These are phyloP conservation scores for Penicillium atrosanguineum DNA, from an alignment of 495 filamentous ascomycete species.

Conservation along the genomic window DNA sequence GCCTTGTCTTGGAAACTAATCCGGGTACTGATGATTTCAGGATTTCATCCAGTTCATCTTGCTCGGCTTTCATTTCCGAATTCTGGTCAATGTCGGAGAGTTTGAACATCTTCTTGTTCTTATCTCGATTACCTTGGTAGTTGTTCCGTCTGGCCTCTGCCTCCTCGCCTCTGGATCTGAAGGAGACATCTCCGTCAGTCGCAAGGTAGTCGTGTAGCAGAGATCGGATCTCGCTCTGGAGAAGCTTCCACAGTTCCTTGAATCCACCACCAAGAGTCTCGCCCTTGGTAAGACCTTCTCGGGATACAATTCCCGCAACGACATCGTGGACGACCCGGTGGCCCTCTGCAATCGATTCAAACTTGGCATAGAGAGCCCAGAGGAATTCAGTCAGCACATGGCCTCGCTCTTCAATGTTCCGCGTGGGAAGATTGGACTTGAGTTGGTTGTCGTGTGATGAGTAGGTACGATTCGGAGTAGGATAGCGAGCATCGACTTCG, in stretches of 20 bases:
- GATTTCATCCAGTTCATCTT: slow-evolving; percentile 87
- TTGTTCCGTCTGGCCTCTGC: slow-evolving; percentile 54
- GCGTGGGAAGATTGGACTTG: slow-evolving; percentile 56
- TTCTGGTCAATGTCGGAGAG: slow-evolving; percentile 79
- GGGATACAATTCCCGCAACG: slow-evolving; percentile 72
- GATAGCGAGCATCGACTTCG: slow-evolving; percentile 89
- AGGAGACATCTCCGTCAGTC: slow-evolving; percentile 72
- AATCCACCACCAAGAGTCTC: slow-evolving; percentile 71
- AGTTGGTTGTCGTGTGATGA: slow-evolving; percentile 36
- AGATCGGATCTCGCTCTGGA: slow-evolving; percentile 85
- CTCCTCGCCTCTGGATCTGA: slow-evolving; percentile 46
- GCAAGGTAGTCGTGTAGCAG: slow-evolving; percentile 95
- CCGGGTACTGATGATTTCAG: slow-evolving; percentile 89
- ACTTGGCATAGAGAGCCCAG: slow-evolving; percentile 90
- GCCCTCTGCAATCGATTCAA: slow-evolving; percentile 93
- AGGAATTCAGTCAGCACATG: slow-evolving; percentile 86
- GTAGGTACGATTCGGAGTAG: slow-evolving; percentile 61
- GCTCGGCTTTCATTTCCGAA: slow-evolving; percentile 70
- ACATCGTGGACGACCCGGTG: slow-evolving; percentile 93
- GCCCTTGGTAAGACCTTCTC: slow-evolving; percentile 60
- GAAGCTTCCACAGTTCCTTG: slow-evolving; percentile 91
- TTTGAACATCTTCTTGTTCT: slow-evolving; percentile 81
- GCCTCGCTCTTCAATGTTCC: slow-evolving; percentile 68
- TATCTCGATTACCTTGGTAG: slow-evolving; percentile 62
- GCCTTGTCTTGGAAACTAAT: slow-evolving; percentile 75